phyloP scores from a whole-genome alignment of 2,329 filamentous ascomycete species.

The Aspergillus aculeatus region DNA sequence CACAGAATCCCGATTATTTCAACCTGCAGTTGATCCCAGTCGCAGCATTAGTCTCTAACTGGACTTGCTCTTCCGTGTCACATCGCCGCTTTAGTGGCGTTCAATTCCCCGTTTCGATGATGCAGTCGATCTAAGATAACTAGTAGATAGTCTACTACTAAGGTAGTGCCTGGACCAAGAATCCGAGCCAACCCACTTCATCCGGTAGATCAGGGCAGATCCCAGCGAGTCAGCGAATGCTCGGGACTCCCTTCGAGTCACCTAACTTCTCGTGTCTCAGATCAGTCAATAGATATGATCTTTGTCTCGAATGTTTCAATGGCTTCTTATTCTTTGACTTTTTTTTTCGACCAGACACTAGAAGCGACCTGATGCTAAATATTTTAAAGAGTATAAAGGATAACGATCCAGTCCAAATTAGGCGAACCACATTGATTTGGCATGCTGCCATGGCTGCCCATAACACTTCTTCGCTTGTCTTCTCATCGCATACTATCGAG shows the following conservation, averaged over 20 bases:
- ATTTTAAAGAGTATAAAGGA: no score
- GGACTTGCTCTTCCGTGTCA: not conserved
- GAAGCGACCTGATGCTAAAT: no score
- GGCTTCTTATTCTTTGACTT: not conserved
- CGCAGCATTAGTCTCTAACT: not conserved
- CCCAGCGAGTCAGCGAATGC: not conserved
- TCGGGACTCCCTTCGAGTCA: not conserved
- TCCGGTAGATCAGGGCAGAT: not conserved
- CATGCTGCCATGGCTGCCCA: not conserved
- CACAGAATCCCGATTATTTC: slow-evolving; percentile 34
- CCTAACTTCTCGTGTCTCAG: not conserved
- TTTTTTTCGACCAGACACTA: no score
- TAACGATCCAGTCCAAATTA: no score
- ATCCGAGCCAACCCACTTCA: not conserved
- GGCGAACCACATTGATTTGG: not conserved
- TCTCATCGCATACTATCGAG: not conserved
- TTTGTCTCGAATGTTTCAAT: not conserved
- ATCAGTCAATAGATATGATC: not conserved
- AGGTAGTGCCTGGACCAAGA: not conserved
- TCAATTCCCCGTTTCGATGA: not conserved
- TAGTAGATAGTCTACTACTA: not conserved
- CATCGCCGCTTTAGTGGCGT: slow-evolving; percentile 5
- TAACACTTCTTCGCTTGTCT: not conserved
- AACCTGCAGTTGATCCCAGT: slow-evolving; percentile 7
- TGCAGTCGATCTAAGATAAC: not conserved